These are phyloP conservation scores for Ploettnerulaceae sp. DNA, from an alignment of 2,329 filamentous ascomycete genomes.

Conservation along the genomic window DNA sequence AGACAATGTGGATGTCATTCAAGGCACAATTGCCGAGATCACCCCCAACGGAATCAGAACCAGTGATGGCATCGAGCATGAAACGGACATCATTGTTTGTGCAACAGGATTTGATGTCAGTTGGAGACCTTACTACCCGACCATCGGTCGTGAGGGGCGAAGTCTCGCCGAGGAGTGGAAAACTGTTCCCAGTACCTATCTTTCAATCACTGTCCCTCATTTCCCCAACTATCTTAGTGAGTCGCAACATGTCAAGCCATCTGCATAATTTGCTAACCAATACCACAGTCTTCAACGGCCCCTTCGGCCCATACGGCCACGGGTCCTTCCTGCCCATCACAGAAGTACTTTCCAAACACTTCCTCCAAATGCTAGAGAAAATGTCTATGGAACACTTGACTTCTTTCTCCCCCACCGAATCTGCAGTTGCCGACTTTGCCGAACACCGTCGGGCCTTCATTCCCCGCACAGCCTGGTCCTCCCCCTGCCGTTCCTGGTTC, in stretches of 20 bases:
- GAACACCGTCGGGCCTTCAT: slow-evolving; percentile 33
- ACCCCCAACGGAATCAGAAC: slow-evolving; percentile 34
- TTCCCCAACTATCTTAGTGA: slow-evolving; percentile 27
- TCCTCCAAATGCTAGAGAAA: slow-evolving; percentile 33
- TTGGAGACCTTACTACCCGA: slow-evolving; percentile 18
- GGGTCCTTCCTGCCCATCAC: slow-evolving; percentile 17
- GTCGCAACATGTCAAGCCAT: neutral
- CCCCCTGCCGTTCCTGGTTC: slow-evolving; percentile 26
- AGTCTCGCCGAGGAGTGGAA: slow-evolving; percentile 21
- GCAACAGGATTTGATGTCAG: slow-evolving; percentile 31
- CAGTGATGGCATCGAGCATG: slow-evolving; percentile 25
- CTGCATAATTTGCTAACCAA: neutral
- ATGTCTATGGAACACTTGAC: slow-evolving; percentile 34
- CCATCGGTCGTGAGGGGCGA: slow-evolving; percentile 13
- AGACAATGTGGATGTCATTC: slow-evolving; percentile 31
- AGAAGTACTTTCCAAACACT: slow-evolving; percentile 15
- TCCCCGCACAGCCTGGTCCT: slow-evolving; percentile 26
- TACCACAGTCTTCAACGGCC: slow-evolving; percentile 14
- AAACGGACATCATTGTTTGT: slow-evolving; percentile 33
- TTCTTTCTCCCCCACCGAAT: slow-evolving; percentile 41
- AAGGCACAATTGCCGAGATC: slow-evolving; percentile 26
- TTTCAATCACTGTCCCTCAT: slow-evolving; percentile 21
- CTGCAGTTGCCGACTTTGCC: slow-evolving; percentile 32
- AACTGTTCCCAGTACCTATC: slow-evolving; percentile 18
- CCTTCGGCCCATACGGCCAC: slow-evolving; percentile 17